Evolutionary conservation across 2,329 filamentous ascomycete species (phyloP).

Genomic region (Alternaria angustiovoidea): DNA sequence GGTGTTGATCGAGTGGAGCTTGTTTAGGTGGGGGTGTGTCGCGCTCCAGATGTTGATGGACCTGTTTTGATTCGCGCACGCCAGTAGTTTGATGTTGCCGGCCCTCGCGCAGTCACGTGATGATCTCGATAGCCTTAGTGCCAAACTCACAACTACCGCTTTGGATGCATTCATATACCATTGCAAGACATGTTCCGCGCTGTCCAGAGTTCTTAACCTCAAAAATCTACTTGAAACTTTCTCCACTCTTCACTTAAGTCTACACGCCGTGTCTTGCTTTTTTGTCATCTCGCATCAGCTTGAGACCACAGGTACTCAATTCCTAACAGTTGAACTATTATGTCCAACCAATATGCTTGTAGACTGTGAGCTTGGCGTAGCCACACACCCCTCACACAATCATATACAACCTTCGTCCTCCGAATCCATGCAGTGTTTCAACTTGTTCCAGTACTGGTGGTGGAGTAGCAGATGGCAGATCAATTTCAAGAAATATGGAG

Average conservation of each 20-base stretch:
- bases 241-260: background rate
- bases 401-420: background rate
- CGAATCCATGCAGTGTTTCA: background rate
- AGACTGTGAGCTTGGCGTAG: background rate
- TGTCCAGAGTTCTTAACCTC: background rate
- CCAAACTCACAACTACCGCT: background rate
- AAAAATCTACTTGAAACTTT: background rate
- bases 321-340: background rate
- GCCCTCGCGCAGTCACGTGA: background rate
- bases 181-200: background rate
- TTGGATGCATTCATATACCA: background rate
- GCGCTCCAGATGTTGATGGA: slow-evolving; percentile 17
- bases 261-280: background rate
- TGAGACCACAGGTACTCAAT: background rate
- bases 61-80: slow-evolving; percentile 22
- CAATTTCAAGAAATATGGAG: background rate
- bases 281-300: background rate
- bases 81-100: background rate
- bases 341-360: background rate
- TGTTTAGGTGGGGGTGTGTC: slow-evolving; percentile 5
- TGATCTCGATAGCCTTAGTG: background rate
- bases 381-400: background rate
- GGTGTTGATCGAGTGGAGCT: background rate
- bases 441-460: background rate
- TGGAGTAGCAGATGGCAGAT: background rate